These are phyloP conservation scores for Hemisphaericaspora xylofermentans DNA, from an alignment of 1,139 yeast species.

Conservation along the genomic window DNA sequence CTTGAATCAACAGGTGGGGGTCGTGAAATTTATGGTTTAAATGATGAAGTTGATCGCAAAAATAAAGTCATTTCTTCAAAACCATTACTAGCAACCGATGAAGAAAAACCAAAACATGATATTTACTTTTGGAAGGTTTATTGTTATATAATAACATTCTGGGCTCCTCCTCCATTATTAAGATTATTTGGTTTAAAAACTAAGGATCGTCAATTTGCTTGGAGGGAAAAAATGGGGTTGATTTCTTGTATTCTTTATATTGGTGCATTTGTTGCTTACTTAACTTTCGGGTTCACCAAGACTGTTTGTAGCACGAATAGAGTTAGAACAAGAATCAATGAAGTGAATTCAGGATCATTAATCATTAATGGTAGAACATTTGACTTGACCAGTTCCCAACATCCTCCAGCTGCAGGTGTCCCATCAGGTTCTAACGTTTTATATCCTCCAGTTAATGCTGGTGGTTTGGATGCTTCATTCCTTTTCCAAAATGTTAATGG, in stretches of 20 bases:
- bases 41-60: conserved; percentile 49
- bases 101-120: conserved; percentile 21
- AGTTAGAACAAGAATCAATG: conserved; percentile 56
- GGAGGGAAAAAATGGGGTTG: conserved; percentile 94
- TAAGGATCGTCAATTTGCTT: conserved; percentile 84
- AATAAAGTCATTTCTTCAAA: conserved; percentile 27
- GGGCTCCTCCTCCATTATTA: conserved; percentile 84
- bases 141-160: conserved; percentile 78
- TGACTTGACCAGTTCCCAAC: conserved; percentile 66
- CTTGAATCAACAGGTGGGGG: no score
- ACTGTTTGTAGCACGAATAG: conserved; percentile 68
- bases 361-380: conserved; percentile 82
- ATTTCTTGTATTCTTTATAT: conserved; percentile 70
- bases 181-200: conserved; percentile 74
- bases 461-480: conserved; percentile 86
- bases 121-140: conserved; percentile 78
- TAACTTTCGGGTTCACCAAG: conserved; percentile 89
- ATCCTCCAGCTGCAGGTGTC: conserved; percentile 81
- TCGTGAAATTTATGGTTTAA: conserved; percentile 57
- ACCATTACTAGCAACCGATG: conserved; percentile 10
- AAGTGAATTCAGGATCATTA: conserved; percentile 59
- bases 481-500: conserved; percentile 95
- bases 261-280: conserved; percentile 78
- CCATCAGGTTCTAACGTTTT: conserved; percentile 64
- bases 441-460: conserved; percentile 84